Evolutionary conservation across 2,329 filamentous ascomycete species (phyloP).

Genomic region (Claviceps sp.): DNA sequence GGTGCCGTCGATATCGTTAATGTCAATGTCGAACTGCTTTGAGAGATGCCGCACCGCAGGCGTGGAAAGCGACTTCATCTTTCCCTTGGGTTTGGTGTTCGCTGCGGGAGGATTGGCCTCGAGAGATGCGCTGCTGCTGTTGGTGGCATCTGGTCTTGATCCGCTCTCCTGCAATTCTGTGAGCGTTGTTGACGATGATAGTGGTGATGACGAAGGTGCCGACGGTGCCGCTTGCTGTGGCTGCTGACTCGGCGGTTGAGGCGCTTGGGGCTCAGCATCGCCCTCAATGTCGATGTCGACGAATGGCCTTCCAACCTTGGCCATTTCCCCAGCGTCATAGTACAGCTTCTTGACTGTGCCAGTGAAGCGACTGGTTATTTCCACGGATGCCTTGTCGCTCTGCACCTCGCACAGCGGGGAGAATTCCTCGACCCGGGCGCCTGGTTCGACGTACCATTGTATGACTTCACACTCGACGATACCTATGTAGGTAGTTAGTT

Average conservation of each 20-base stretch:
- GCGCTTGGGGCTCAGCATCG: slow-evolving; percentile 39
- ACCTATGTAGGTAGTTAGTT: slow-evolving; percentile 34
- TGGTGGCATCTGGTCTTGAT: neutral
- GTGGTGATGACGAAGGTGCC: slow-evolving; percentile 12
- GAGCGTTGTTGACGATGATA: slow-evolving; percentile 8
- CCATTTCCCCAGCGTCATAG: slow-evolving; percentile 93
- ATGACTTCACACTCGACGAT: slow-evolving; percentile 98
- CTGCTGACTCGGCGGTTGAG: neutral
- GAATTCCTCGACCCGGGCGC: slow-evolving; percentile 92
- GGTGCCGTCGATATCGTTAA: slow-evolving; percentile 66
- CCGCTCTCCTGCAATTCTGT: neutral
- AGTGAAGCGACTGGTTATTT: slow-evolving; percentile 93
- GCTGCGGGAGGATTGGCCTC: slow-evolving; percentile 6
- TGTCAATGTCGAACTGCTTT: slow-evolving; percentile 66
- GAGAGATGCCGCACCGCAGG: slow-evolving; percentile 82
- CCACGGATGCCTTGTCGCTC: slow-evolving; percentile 80
- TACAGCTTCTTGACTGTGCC: slow-evolving; percentile 93
- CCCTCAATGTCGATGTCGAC: slow-evolving; percentile 90
- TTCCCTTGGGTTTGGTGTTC: slow-evolving; percentile 33
- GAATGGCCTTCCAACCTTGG: slow-evolving; percentile 84
- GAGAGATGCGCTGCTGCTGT: neutral
- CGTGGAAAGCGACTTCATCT: slow-evolving; percentile 66
- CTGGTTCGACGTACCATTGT: slow-evolving; percentile 97
- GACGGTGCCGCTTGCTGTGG: slow-evolving; percentile 10
- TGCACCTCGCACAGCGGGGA: slow-evolving; percentile 96